phyloP scores from a whole-genome alignment of 1,139 yeast species.

The Taiozyma sp. region DNA sequence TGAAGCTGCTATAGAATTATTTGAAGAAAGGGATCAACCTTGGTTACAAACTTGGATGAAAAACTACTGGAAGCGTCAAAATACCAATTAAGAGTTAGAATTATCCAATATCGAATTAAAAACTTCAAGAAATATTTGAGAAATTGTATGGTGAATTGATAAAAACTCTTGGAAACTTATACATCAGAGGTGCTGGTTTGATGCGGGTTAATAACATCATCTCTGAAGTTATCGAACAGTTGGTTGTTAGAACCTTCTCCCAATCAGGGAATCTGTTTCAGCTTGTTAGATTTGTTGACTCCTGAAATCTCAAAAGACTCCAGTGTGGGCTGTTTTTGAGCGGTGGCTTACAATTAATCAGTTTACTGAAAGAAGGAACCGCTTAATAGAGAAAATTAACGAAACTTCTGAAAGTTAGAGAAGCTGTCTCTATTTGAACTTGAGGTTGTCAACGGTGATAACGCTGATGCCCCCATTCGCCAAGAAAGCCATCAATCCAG shows the following conservation, averaged over 20 bases:
- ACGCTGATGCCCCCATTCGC: no score
- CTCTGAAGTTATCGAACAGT: slow-evolving; percentile 94
- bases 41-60: slow-evolving; percentile 83
- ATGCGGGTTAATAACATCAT: slow-evolving; percentile 96
- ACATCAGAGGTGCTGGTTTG: slow-evolving; percentile 98
- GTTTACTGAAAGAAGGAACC: slow-evolving; percentile 87
- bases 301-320: slow-evolving; percentile 86
- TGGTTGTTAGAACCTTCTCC: slow-evolving; percentile 96
- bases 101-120: slow-evolving; percentile 51
- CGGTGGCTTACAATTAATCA: slow-evolving; percentile 95
- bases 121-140: slow-evolving; percentile 38
- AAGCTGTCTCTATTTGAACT: slow-evolving; percentile 24
- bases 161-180: slow-evolving; percentile 25
- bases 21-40: slow-evolving; percentile 70
- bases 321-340: slow-evolving; percentile 95
- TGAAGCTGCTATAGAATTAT: slow-evolving; percentile 74
- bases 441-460: no score
- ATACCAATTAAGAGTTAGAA: slow-evolving; percentile 66
- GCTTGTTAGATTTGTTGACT: slow-evolving; percentile 87
- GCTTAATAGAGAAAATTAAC: slow-evolving; percentile 67
- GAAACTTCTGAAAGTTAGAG: slow-evolving; percentile 87
- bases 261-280: slow-evolving; percentile 99
- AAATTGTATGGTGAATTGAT: slow-evolving; percentile 33
- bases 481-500: slow-evolving; percentile 22
- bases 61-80: slow-evolving; percentile 89